These are phyloP conservation scores for Ganoderma lingzhi DNA, from an alignment of 1,284 basidiomycete species.

Conservation along the genomic window DNA sequence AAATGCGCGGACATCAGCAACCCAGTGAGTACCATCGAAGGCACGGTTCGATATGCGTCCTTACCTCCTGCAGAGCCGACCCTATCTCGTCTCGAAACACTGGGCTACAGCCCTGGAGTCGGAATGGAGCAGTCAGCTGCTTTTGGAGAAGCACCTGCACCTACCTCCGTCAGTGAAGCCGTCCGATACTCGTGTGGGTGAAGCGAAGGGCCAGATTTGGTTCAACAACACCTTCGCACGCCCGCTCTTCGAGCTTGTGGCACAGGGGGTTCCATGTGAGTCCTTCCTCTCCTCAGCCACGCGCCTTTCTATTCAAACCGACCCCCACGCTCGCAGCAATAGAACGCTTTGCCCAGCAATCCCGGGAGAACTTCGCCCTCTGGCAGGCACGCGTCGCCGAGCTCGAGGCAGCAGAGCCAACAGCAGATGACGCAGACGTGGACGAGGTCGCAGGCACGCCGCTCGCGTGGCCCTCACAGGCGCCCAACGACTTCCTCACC, in stretches of 20 bases:
- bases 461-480: slow-evolving; percentile 44
- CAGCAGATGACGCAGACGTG: slow-evolving; percentile 4
- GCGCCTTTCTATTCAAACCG: background rate
- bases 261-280: slow-evolving; percentile 77
- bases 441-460: slow-evolving; percentile 21
- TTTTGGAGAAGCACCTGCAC: slow-evolving; percentile 79
- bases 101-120: slow-evolving; percentile 89
- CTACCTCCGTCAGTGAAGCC: slow-evolving; percentile 78
- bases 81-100: slow-evolving; percentile 86
- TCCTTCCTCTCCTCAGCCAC: slow-evolving; percentile 17
- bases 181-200: slow-evolving; percentile 70
- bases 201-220: slow-evolving; percentile 89
- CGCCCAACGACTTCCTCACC: slow-evolving; percentile 59
- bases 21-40: slow-evolving; percentile 66
- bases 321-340: slow-evolving; percentile 56
- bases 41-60: slow-evolving; percentile 12
- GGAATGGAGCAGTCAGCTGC: slow-evolving; percentile 91
- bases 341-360: slow-evolving; percentile 66
- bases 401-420: slow-evolving; percentile 41
- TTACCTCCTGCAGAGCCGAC: slow-evolving; percentile 75
- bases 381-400: slow-evolving; percentile 67
- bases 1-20: slow-evolving; percentile 98
- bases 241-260: slow-evolving; percentile 83
- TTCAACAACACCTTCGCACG: slow-evolving; percentile 87
- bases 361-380: slow-evolving; percentile 66